phyloP scores from a whole-genome alignment of 768 basidiomycete genomes.

The Russula brevipes region DNA sequence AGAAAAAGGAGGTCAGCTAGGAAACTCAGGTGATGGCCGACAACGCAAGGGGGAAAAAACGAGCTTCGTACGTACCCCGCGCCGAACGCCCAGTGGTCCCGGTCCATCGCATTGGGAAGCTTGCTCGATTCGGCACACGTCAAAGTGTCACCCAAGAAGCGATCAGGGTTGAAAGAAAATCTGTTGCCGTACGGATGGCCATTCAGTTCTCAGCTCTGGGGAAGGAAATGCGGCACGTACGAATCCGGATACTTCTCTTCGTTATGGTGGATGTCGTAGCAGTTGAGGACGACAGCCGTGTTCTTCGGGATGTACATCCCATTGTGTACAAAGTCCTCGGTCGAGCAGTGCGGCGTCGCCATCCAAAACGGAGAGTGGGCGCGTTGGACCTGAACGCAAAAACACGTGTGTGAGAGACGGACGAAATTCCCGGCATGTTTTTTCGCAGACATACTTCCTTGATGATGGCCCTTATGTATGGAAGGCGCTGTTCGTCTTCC shows the following conservation, averaged over 20 bases:
- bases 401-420: neutral
- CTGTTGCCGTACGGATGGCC: constrained; percentile 7
- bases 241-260: constrained; percentile 39
- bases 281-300: constrained; percentile 29
- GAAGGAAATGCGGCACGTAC: constrained; percentile 27
- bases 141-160: constrained; percentile 39
- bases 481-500: constrained; percentile 28
- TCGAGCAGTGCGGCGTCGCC: constrained; percentile 30
- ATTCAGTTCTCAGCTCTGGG: neutral
- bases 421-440: neutral
- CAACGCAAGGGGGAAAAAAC: too few relatives aligned
- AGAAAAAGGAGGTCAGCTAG: neutral
- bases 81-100: constrained; percentile 50
- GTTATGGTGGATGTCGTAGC: constrained; percentile 29
- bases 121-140: constrained; percentile 43
- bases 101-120: constrained; percentile 28
- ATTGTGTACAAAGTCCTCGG: constrained; percentile 32
- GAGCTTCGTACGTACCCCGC: constrained; percentile 39
- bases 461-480: constrained; percentile 30
- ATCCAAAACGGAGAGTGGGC: constrained; percentile 31
- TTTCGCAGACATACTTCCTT: constrained; percentile 27
- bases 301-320: constrained; percentile 33
- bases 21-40: too few relatives aligned
- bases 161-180: constrained; percentile 38
- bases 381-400: constrained; percentile 25